phyloP scores from a whole-genome alignment of 495 filamentous ascomycete species.

The Tuber brumale region DNA sequence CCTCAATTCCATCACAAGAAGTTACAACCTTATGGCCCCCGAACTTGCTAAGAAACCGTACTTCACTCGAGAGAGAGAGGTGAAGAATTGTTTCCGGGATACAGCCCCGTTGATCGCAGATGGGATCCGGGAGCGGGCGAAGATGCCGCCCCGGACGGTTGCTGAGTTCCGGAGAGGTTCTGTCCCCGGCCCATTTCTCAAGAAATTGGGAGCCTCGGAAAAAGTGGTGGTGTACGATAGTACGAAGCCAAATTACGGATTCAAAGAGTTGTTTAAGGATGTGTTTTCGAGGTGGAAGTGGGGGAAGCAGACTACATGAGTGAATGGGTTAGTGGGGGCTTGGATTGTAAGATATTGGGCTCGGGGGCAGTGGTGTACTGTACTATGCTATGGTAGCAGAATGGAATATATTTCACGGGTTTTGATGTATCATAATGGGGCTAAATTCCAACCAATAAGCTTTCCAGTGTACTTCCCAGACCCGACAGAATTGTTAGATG shows the following conservation, averaged over 20 bases:
- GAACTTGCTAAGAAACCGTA: slow-evolving; percentile 91
- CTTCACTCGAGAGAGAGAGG: slow-evolving; percentile 73
- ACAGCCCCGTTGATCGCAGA: slow-evolving; percentile 68
- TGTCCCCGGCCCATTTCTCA: slow-evolving; percentile 47
- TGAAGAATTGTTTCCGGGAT: slow-evolving; percentile 73
- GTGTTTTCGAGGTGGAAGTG: slow-evolving; percentile 48
- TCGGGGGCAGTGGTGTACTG: neutral
- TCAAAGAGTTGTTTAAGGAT: slow-evolving; percentile 82
- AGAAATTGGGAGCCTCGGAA: slow-evolving; percentile 49
- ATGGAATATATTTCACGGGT: neutral
- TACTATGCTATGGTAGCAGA: neutral
- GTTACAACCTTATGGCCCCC: slow-evolving; percentile 93
- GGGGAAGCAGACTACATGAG: slow-evolving; percentile 31
- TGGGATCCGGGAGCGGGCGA: slow-evolving; percentile 64
- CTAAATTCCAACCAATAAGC: neutral
- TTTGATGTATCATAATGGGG: neutral
- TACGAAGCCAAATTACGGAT: slow-evolving; percentile 65
- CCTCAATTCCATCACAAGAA: slow-evolving; percentile 72
- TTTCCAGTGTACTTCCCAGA: neutral
- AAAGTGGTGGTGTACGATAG: slow-evolving; percentile 63
- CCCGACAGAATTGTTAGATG: neutral
- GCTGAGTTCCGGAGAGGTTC: slow-evolving; percentile 30
- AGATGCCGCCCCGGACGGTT: slow-evolving; percentile 44
- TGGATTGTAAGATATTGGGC: slow-evolving; percentile 10
- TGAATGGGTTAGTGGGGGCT: neutral